Conservation (phyloP, 306 rosid species). For the Prosopis cineraria region DNA sequence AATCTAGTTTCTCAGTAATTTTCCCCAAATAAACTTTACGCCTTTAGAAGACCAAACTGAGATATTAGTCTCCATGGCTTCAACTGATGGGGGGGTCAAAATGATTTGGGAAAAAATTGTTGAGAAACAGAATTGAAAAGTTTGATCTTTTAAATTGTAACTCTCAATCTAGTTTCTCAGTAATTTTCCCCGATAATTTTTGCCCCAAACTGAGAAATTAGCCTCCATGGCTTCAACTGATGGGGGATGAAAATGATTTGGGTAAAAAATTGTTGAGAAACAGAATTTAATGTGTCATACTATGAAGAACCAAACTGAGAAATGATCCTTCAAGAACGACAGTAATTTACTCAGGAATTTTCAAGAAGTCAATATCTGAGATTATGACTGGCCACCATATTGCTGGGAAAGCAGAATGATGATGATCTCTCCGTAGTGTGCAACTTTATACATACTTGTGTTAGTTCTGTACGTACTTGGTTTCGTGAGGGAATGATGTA, state of each 20-base stretch:
- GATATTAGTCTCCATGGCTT: not conserved
- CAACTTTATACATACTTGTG: not conserved
- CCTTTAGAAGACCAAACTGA: not conserved
- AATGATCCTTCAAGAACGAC: not conserved
- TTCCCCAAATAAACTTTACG: not conserved
- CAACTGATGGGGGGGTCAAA: not conserved
- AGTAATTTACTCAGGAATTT: not conserved
- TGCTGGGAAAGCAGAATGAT: conserved; percentile 4
- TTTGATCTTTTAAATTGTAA: not conserved
- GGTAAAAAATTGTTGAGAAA: not conserved
- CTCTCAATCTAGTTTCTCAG: not conserved
- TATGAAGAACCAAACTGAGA: not conserved
- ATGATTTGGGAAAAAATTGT: not conserved
- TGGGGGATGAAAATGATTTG: not conserved
- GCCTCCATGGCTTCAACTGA: not conserved
- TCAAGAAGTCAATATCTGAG: not conserved
- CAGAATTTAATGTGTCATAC: not conserved
- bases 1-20: not conserved
- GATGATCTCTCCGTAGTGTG: not conserved
- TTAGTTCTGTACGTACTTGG: not conserved
- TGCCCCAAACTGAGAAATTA: not conserved
- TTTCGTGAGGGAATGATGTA: not conserved
- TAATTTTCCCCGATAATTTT: not conserved
- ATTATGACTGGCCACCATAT: not conserved
- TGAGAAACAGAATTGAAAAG: not conserved